phyloP scores from a whole-genome alignment of 2,329 filamentous ascomycete genomes.

The Colletotrichum echinochloae region DNA sequence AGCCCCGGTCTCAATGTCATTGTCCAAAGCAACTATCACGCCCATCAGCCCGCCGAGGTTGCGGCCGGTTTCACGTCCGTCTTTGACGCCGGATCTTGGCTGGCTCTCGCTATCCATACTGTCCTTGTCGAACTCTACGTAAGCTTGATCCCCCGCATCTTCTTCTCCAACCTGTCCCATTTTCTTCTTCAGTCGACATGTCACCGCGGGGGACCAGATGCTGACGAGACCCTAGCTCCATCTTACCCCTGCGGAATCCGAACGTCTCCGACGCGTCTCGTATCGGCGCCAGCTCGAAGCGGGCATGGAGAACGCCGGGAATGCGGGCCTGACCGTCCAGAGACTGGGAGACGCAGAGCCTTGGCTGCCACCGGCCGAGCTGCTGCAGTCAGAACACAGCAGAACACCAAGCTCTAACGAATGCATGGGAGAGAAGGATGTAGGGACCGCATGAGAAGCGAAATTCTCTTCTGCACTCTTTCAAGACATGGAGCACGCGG shows the following conservation, averaged over 20 bases:
- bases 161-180: conserved; percentile 10
- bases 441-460: background rate
- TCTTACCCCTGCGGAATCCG: conserved; percentile 62
- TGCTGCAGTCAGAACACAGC: conserved; percentile 6
- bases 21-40: conserved; percentile 49
- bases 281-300: conserved; percentile 66
- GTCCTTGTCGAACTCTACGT: conserved; percentile 45
- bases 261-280: conserved; percentile 62
- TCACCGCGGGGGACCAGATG: background rate
- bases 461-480: background rate
- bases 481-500: background rate
- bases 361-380: conserved; percentile 31
- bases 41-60: conserved; percentile 46
- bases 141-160: conserved; percentile 34
- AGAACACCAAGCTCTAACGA: conserved; percentile 19
- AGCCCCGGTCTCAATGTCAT: conserved; percentile 45
- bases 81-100: conserved; percentile 64
- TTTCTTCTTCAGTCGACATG: conserved; percentile 35
- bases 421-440: conserved; percentile 16
- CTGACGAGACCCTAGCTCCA: conserved; percentile 52
- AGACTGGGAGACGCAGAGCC: conserved; percentile 52
- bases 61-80: conserved; percentile 57
- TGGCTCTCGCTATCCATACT: conserved; percentile 41
- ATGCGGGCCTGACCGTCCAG: conserved; percentile 57
- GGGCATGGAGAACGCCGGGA: conserved; percentile 60